Percentiles rank a stretch among this genome's conserved stretches.
phyloP scores from a whole-genome alignment of 2,329 filamentous ascomycete species.

The Trichophaea hybrida region DNA sequence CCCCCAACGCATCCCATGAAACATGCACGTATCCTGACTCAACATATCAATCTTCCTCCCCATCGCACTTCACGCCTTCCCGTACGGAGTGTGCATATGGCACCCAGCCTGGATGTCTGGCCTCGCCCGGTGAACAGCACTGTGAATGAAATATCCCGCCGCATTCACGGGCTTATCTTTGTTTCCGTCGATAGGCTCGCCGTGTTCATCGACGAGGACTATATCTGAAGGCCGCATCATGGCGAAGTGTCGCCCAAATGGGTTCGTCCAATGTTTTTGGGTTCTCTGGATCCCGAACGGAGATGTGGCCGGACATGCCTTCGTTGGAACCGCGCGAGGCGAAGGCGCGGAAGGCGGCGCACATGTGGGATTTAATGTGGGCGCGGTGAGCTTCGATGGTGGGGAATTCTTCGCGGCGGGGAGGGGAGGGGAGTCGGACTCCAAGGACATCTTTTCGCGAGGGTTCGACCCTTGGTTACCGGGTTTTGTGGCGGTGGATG shows the following conservation, averaged over 20 bases:
- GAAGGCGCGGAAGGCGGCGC: conserved; percentile 54
- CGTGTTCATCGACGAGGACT: conserved; percentile 49
- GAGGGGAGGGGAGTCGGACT: neutral
- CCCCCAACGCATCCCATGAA: conserved; percentile 48
- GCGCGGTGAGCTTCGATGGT: conserved; percentile 33
- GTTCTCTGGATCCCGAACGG: conserved; percentile 50
- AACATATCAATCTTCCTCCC: conserved; percentile 54
- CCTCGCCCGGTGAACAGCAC: conserved; percentile 50
- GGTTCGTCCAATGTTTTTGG: conserved; percentile 54
- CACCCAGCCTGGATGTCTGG: conserved; percentile 52
- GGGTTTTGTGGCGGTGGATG: neutral
- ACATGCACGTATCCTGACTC: conserved; percentile 50
- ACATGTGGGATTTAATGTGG: conserved; percentile 53
- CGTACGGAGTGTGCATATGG: conserved; percentile 52
- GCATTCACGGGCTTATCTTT: conserved; percentile 37
- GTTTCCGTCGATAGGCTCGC: conserved; percentile 51
- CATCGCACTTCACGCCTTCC: conserved; percentile 55
- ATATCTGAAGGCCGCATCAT: conserved; percentile 51
- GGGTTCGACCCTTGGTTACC: neutral
- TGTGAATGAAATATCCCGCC: conserved; percentile 49
- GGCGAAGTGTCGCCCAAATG: conserved; percentile 49
- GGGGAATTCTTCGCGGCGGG: conserved; percentile 31
- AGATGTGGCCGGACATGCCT: conserved; percentile 55
- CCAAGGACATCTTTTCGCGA: neutral
- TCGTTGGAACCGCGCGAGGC: conserved; percentile 51